phyloP scores from a whole-genome alignment of 768 basidiomycete species.

The Lyophyllum decastes region DNA sequence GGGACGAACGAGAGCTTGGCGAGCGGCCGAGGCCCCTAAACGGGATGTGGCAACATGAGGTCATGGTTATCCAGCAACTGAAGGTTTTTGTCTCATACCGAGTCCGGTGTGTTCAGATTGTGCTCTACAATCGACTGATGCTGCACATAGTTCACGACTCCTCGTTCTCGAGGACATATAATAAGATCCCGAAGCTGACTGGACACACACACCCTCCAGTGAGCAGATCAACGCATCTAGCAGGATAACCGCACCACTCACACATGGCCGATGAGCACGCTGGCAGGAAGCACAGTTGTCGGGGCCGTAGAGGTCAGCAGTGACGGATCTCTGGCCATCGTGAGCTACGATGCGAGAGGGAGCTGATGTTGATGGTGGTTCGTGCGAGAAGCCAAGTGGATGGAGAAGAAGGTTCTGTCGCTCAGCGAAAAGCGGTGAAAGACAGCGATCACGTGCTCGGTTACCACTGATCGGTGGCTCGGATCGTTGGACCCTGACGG shows the following conservation, averaged over 20 bases:
- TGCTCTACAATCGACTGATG: slow-evolving; percentile 58
- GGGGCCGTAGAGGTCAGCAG: slow-evolving; percentile 46
- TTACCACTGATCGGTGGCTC: not conserved
- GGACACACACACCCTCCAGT: not conserved
- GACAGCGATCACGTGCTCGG: not conserved
- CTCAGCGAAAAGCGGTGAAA: not conserved
- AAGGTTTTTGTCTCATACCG: slow-evolving; percentile 36
- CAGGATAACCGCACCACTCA: slow-evolving; percentile 29
- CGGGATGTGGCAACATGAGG: not conserved
- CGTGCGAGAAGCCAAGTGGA: not conserved
- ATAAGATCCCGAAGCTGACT: slow-evolving; percentile 82
- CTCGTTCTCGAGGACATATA: slow-evolving; percentile 68
- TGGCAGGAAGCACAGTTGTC: slow-evolving; percentile 38
- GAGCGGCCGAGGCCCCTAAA: slow-evolving; percentile 46
- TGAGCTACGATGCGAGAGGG: slow-evolving; percentile 4
- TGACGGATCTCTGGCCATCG: slow-evolving; percentile 51
- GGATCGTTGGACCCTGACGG: not conserved
- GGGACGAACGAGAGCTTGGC: slow-evolving; percentile 59
- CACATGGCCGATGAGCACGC: slow-evolving; percentile 65
- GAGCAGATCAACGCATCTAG: not conserved
- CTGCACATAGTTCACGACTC: slow-evolving; percentile 65
- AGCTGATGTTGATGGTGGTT: slow-evolving; percentile 1
- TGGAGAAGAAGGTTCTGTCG: not conserved
- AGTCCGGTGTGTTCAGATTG: slow-evolving; percentile 47
- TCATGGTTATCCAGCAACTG: slow-evolving; percentile 12